These are phyloP conservation scores for Magnaporthiopsis incrustans DNA, from an alignment of 2,329 filamentous ascomycete genomes.

Conservation along the genomic window DNA sequence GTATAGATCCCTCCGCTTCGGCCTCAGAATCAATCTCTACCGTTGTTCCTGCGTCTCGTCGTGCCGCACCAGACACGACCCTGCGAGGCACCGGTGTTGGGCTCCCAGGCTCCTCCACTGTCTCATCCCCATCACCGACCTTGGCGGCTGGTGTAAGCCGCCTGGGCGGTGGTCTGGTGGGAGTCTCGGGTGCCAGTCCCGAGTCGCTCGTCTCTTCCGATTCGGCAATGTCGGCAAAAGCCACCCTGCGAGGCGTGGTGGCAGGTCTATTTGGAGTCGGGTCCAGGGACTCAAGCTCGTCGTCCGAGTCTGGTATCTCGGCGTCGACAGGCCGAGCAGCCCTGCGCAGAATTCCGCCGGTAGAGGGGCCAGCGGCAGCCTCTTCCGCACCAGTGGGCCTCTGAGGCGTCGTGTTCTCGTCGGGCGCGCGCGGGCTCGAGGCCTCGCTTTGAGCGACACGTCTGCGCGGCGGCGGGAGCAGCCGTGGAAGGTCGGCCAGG, in stretches of 20 bases:
- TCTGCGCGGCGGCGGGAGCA: slow-evolving; percentile 1
- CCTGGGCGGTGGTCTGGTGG: not conserved
- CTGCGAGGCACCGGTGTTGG: not conserved
- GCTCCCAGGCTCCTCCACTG: not conserved
- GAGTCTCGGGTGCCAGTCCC: slow-evolving; percentile 3
- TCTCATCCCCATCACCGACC: too few relatives aligned
- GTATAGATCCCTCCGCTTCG: not conserved
- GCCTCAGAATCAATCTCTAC: not conserved
- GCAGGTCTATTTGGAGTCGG: slow-evolving; percentile 19
- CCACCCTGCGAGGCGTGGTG: not conserved
- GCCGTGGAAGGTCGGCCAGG: slow-evolving; percentile 2
- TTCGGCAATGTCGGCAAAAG: not conserved
- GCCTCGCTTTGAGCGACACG: not conserved
- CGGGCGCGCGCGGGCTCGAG: slow-evolving; percentile 45
- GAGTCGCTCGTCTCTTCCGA: not conserved
- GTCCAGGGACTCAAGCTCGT: slow-evolving; percentile 25
- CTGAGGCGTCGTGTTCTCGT: slow-evolving; percentile 20
- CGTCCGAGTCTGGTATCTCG: slow-evolving; percentile 45
- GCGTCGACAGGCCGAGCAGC: slow-evolving; percentile 3
- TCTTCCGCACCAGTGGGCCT: not conserved
- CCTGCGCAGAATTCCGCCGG: slow-evolving; percentile 3
- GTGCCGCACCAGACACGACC: too few relatives aligned
- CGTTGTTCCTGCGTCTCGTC: not conserved
- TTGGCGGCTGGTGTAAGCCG: too few relatives aligned
- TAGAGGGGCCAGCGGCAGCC: not conserved